These are phyloP conservation scores for Neurospora sp. DNA, from an alignment of 495 filamentous ascomycete species.

Conservation along the genomic window DNA sequence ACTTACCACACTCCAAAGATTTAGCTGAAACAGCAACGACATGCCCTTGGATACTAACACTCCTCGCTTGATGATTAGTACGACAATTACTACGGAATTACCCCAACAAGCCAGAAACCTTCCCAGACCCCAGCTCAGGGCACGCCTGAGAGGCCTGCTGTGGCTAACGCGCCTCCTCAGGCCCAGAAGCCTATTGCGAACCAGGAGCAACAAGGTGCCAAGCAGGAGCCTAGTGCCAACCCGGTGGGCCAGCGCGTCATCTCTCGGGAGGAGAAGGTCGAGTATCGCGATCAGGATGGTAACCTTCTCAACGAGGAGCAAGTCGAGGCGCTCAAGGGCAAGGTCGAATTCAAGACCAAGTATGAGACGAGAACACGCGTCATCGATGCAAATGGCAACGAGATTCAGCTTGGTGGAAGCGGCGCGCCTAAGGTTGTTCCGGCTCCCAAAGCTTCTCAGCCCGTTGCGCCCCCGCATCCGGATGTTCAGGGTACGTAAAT, in stretches of 20 bases:
- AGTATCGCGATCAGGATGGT: slow-evolving; percentile 91
- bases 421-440: slow-evolving; percentile 11
- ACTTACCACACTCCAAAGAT: not conserved
- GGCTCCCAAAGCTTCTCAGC: slow-evolving; percentile 7
- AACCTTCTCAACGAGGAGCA: slow-evolving; percentile 77
- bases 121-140: slow-evolving; percentile 18
- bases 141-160: not conserved
- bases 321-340: slow-evolving; percentile 75
- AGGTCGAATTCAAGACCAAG: slow-evolving; percentile 86
- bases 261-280: slow-evolving; percentile 70
- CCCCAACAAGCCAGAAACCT: slow-evolving; percentile 18
- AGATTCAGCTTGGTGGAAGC: slow-evolving; percentile 39
- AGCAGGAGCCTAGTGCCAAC: slow-evolving; percentile 2
- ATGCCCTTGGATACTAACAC: slow-evolving; percentile 10
- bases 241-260: slow-evolving; percentile 44
- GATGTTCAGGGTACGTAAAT: slow-evolving; percentile 56
- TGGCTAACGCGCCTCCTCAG: not conserved
- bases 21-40: not conserved
- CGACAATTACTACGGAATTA: slow-evolving; percentile 28
- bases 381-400: slow-evolving; percentile 67
- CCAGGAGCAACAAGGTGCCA: slow-evolving; percentile 9
- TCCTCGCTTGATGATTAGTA: slow-evolving; percentile 21
- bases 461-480: slow-evolving; percentile 69
- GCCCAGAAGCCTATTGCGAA: slow-evolving; percentile 15
- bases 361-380: slow-evolving; percentile 86